These are phyloP conservation scores for Nicotiana otophora DNA, from an alignment of 257 asterid genomes.

Conservation along the genomic window DNA sequence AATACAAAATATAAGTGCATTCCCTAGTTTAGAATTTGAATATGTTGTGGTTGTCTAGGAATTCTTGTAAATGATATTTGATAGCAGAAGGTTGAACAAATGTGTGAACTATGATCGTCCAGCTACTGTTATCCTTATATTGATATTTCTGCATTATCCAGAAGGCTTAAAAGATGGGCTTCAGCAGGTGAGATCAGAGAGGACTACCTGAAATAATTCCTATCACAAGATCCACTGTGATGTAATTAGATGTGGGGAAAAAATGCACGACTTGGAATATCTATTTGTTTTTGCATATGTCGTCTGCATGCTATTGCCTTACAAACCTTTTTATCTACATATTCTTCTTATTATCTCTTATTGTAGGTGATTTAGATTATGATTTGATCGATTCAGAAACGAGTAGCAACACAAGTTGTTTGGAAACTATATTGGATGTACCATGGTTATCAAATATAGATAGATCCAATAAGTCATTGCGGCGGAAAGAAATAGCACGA, in stretches of 20 bases:
- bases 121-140: neutral
- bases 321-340: neutral
- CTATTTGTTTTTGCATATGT: neutral
- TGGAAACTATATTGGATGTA: conserved; percentile 17
- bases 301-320: neutral
- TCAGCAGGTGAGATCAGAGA: neutral
- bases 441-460: conserved; percentile 39
- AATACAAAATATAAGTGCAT: neutral
- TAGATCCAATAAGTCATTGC: conserved; percentile 25
- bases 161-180: neutral
- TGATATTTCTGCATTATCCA: neutral
- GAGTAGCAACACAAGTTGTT: neutral
- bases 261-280: neutral
- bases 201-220: neutral
- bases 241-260: conserved; percentile 1
- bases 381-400: conserved; percentile 32
- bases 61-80: neutral
- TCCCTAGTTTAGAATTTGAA: neutral
- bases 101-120: neutral
- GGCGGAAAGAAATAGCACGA: conserved; percentile 47
- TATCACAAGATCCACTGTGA: neutral
- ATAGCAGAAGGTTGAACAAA: neutral
- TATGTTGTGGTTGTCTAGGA: neutral
- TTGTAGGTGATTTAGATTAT: conserved; percentile 46
- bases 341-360: conserved; percentile 15